Evolutionary conservation across 352 stramenopile genomes (phyloP), one percentile per base, ranked within the genome.

Genomic region (Thalassiosira hispida): DNA sequence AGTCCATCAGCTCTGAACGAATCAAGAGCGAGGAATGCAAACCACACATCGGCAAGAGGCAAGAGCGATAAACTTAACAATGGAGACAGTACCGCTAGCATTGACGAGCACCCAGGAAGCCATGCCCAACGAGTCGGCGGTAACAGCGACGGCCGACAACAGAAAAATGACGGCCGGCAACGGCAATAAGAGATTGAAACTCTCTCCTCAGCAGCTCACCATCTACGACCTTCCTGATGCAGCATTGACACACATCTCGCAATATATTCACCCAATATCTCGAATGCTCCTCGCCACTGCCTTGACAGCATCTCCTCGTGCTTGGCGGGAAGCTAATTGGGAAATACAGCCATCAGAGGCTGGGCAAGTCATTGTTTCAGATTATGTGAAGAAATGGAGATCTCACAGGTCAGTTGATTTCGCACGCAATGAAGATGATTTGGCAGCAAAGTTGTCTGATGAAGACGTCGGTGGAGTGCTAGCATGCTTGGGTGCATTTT

Each of bases 251-350:
- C 18, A 35, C 18, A 62, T 29, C 25, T 9, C 52, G 33, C 5
- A 18, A 12, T 62, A 62, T 62, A 3, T 62, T 4, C 20, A 29
- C 18, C 52, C 2, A 18, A 62, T 18, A 11, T 62, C 52, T 62
- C 52, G 52, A 6, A 2, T 62, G 18, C 52, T 62, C 2, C 52
- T 62, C 52, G 52, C 52, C 52, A 18, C 33, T 29, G 52, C 52
- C 16, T 31, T 62, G 52, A 62, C 52, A 31, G 5, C 52, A 31
- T 62, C 52, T 8, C 22, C 52, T 4, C 20, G 6, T 31, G 52
- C 16, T 20, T 62, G 52, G 52, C 22, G 16, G 18, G 4, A 62
- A 12, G 5, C 18, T 27, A 35, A 35, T 18, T 62, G 52, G 52
- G 12, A 62, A 35, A 62, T 62, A 23, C 16, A 29, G 52, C n/a